Evolutionary conservation across 2,329 filamentous ascomycete genomes (phyloP).

Genomic region (Diaporthe nobilis): DNA sequence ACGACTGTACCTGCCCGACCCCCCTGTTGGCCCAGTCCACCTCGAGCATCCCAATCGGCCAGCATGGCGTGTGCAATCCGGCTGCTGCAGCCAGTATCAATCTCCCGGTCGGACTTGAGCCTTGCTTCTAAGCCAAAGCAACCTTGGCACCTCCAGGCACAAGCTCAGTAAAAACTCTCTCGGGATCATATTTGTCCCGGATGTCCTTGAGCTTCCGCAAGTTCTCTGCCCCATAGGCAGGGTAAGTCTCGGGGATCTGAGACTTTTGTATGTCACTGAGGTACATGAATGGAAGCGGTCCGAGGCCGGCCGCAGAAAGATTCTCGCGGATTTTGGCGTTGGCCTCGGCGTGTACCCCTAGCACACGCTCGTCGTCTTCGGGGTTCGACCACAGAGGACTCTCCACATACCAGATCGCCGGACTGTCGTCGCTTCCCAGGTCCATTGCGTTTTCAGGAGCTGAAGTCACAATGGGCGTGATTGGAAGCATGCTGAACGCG

Average conservation of each 20-base stretch:
- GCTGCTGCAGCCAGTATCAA: too few species aligned
- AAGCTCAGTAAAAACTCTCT: constrained; percentile 13
- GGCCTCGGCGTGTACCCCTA: background rate
- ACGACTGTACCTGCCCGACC: too few species aligned
- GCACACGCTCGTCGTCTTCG: background rate
- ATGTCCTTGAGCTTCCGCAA: constrained; percentile 30
- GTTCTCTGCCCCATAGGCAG: constrained; percentile 23
- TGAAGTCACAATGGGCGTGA: background rate
- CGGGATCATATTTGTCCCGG: constrained; percentile 31
- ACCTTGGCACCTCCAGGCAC: constrained; percentile 33
- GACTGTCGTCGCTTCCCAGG: background rate
- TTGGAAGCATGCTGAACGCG: background rate
- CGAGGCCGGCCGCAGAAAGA: background rate
- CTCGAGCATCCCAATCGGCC: too few species aligned
- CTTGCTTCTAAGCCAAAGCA: background rate
- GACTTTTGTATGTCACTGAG: constrained; percentile 11
- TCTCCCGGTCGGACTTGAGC: too few species aligned
- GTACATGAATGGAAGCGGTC: background rate
- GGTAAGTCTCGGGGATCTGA: background rate
- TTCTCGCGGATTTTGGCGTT: background rate
- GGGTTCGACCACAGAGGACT: background rate
- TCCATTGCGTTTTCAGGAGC: too few species aligned
- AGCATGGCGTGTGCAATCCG: too few species aligned
- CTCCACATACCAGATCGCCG: background rate
- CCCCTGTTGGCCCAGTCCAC: too few species aligned